Base-by-base conservation (phyloP, 2,329 filamentous ascomycete species). In the Capronia epimyces region DNA sequence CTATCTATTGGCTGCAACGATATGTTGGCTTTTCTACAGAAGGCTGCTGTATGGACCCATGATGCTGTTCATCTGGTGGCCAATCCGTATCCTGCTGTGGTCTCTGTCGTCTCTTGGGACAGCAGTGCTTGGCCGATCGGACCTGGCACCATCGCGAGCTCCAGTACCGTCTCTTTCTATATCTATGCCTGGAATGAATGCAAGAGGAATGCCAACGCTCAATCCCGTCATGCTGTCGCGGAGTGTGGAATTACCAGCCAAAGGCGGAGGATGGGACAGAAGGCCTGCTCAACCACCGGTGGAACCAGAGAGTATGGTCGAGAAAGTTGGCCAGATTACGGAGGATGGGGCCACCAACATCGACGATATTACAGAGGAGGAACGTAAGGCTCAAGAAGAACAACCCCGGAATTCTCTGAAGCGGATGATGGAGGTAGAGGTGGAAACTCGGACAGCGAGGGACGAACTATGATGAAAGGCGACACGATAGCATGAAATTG, bases 51-150 rank as follows among this genome's bases (percentile, higher is more conserved):
- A 94, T 71, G 91, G 93, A 0, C 93, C 93, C 1, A 69, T 88
- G 50, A 94, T 87, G 84, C 93, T 89, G 87, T 74, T 97, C 18
- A 69, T 96, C 20, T 91, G 87, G 80, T 73, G 93, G 50, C 91
- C 91, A 1, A 61, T 91, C n/a, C 82, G 83, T 62, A 66, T 87
- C 16, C 57, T 84, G 9, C 84, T 84, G 62, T 81, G 78, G 22
- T 66, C 78, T 12, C 73, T 83, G 52, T 75, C 75, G 13, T 70
- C 83, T 2, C 68, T 85, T 18, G 74, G 55, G 16, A 43, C 42
- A 16, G 42, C 50, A 10, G 36, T 46, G n/a, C 22, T 54, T 36
- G 52, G 55, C 8, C 49, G 34, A 20, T 36, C 50, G 24, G 47
- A 56, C 2, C 9, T 42, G 13, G 29, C 22, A 18, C 16, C 46